These are phyloP conservation scores for Alternaria atra DNA, from an alignment of 2,329 filamentous ascomycete genomes.

Conservation along the genomic window DNA sequence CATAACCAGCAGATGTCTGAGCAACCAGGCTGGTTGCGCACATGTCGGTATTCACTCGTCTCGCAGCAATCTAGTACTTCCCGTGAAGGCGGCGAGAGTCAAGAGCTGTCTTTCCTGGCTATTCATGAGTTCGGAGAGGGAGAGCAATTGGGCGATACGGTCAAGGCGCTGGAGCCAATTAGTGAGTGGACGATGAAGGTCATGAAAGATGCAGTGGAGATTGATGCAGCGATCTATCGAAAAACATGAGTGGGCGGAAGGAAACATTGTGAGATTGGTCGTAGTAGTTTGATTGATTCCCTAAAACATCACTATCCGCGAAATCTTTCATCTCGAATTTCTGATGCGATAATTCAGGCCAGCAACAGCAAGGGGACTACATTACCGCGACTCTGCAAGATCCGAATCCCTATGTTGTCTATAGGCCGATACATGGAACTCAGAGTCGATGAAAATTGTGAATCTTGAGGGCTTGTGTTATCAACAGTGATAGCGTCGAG, in stretches of 20 bases:
- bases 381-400: background rate
- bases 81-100: constrained; percentile 12
- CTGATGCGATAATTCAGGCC: background rate
- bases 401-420: too few species aligned
- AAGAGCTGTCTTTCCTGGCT: constrained; percentile 35
- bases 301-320: background rate
- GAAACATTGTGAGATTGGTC: background rate
- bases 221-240: constrained; percentile 43
- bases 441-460: too few species aligned
- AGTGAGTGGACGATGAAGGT: constrained; percentile 44
- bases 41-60: constrained; percentile 31
- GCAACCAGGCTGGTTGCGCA: constrained; percentile 40
- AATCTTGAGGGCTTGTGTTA: too few species aligned
- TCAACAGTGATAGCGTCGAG: too few species aligned
- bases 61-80: constrained; percentile 12
- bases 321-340: background rate
- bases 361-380: background rate
- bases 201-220: constrained; percentile 31
- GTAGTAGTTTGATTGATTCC: background rate
- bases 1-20: constrained; percentile 46
- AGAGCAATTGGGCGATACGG: constrained; percentile 37
- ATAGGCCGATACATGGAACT: too few species aligned
- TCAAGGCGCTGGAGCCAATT: constrained; percentile 39
- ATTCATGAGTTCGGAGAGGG: constrained; percentile 44
- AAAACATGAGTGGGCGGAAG: constrained; percentile 10